These are phyloP conservation scores for Tetrapisispora iriomotensis DNA, from an alignment of 805 yeast species.

Conservation along the genomic window DNA sequence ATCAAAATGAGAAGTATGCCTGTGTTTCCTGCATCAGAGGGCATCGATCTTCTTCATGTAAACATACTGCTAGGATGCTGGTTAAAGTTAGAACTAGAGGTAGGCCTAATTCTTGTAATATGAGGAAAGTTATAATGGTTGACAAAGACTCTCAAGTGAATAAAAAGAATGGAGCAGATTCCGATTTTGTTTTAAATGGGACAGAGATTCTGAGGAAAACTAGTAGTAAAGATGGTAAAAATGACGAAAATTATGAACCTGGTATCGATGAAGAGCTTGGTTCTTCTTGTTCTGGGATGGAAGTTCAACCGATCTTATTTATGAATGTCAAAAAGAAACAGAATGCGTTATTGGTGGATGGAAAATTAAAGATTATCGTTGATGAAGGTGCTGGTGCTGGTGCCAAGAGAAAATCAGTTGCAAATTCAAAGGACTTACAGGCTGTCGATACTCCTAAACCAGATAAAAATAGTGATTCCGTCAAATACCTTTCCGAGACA, in stretches of 20 bases:
- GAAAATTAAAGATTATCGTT: constrained; percentile 22
- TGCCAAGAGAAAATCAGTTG: neutral
- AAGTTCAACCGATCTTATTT: constrained; percentile 24
- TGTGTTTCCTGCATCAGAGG: constrained; percentile 87
- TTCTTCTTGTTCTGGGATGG: constrained; percentile 16
- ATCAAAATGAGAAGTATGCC: constrained; percentile 71
- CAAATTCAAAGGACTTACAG: no score
- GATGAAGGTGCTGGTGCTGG: constrained; percentile 2
- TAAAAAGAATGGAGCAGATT: neutral
- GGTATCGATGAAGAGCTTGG: constrained; percentile 2
- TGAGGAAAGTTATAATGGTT: constrained; percentile 25
- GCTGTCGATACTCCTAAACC: neutral
- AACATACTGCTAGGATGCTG: constrained; percentile 68
- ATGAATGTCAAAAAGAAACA: constrained; percentile 19
- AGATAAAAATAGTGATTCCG: neutral
- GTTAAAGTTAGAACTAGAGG: constrained; percentile 88
- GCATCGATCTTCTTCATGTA: constrained; percentile 81
- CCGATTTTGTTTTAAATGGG: no score
- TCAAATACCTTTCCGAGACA: constrained; percentile 18
- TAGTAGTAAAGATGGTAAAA: constrained; percentile 6
- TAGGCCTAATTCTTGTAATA: constrained; percentile 53
- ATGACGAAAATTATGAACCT: constrained; percentile 4
- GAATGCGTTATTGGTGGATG: constrained; percentile 23
- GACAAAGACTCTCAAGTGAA: constrained; percentile 22
- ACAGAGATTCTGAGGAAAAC: no score